Evolutionary conservation across 805 yeast species (phyloP), one percentile per base, ranked within the genome.

Genomic region (Lipomyces starkeyi): DNA sequence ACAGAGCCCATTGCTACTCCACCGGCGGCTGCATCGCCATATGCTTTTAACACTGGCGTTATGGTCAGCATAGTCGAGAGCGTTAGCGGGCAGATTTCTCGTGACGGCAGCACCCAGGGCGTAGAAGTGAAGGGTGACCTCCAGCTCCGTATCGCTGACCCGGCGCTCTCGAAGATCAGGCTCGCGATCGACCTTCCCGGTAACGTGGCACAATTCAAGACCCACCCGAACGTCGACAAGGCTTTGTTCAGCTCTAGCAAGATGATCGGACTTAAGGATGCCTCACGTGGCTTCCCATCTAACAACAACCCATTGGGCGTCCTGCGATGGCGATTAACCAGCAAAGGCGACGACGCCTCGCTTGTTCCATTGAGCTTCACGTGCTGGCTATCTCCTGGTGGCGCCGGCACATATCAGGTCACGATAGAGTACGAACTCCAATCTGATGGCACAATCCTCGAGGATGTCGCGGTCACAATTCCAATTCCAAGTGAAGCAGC

Each of bases 191-290:
- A 80, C 27, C 35, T 62, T 29, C 84, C 84, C 37, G 80, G 82
- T 55, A 79, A 84, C 78, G 82, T 52, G 78, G 86, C 81, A 71
- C 93, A 89, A 76, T 95, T 86, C 82, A 93, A 93, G 79, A 93
- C 98, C 17, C 97, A 95, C 82, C 99, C 99, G 71, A 93, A 94
- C 77, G 96, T 95, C 72, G 98, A 95, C 80, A 89, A 91, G 76
- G 81, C 81, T 55, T 79, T 86, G 75, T 95, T 94, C 78, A 83
- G 84, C 58, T 77, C 84, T 14, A 78, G 82, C 17, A 82, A 85
- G 66, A 79, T 85, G 56, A 87, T 95, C 75, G 90, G 90, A 0
- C 85, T 93, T 76, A 91, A 91, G 77, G 97, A 93, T 77, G 82
- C 87, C 63, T 76, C 84, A 58, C 91, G 91, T 76, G 86, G 93